Evolutionary conservation across 2,329 filamentous ascomycete genomes (phyloP), one percentile per base, ranked within the genome.

Genomic region (Pseudophaeomoniella oleicola): DNA sequence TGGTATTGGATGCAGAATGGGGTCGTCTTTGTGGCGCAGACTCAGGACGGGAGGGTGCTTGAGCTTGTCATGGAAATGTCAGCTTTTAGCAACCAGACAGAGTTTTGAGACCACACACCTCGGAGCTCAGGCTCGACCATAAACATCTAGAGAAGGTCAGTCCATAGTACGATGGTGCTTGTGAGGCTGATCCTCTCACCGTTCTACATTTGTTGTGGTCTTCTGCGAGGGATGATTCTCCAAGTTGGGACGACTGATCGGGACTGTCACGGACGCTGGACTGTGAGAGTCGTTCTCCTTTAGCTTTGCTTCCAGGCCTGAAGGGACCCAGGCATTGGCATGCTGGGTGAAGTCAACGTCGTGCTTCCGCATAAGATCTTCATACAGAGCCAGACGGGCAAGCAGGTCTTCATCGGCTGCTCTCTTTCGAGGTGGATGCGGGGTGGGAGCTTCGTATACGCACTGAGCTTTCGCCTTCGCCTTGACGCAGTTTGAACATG

Each of bases 401-500:
- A 46, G 37, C 27, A 49, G 35, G 13, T 44, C 35, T 14, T 47
- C 47, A 36, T 49, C 47, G 15, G 43, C 30, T 10, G 42, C 37
- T 37, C 49, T 51, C 44, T 50, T 53, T 29, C 53, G 47, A 27
- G 45, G 41, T 27, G 43, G 39, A 12, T 45, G 43, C 4, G 44
- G 37, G 13, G 47, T 40, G 11, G 54, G 52, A 19, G 50, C 39
- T 3, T 46, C 46, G 32, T 51, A 63, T 16, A 51, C 47, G 41
- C 60, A 63, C 41, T 57, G 48, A n/a, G n/a, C n/a, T n/a, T n/a
- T n/a, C n/a, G 46, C 47, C 13, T 46, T 42, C 2, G 60, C 50
- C 40, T 60, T 66, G 29, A 47, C 38, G 37, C 64, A 67, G 41
- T 66, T 67, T 4, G 57, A 57, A 37, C 64, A 68, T 1, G 62